Percentiles rank a stretch among this genome's conserved stretches.
phyloP scores from a whole-genome alignment of 495 filamentous ascomycete species.

The Xylaria intraflava region DNA sequence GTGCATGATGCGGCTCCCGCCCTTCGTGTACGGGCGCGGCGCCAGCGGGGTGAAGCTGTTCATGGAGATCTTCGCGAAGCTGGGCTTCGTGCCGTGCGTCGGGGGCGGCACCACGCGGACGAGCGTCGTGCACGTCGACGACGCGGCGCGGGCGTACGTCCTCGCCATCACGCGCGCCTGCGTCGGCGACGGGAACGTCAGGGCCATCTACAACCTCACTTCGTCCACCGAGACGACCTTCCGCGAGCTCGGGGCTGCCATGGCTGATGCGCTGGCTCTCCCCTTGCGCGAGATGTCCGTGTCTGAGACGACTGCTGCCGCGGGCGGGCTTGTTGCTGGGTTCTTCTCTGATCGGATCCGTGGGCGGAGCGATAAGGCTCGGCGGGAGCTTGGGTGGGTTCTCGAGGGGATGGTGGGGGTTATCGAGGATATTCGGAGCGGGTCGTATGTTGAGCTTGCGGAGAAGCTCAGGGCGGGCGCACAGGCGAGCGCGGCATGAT shows the following conservation, averaged over 20 bases:
- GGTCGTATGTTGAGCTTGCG: slow-evolving; percentile 17
- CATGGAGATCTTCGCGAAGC: slow-evolving; percentile 16
- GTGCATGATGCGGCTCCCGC: slow-evolving; percentile 31
- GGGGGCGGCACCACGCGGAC: slow-evolving; percentile 16
- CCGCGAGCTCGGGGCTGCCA: slow-evolving; percentile 26
- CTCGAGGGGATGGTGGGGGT: slow-evolving; percentile 19
- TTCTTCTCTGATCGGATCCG: slow-evolving; percentile 25
- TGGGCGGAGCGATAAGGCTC: slow-evolving; percentile 29
- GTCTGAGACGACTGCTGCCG: slow-evolving; percentile 16
- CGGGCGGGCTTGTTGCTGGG: slow-evolving; percentile 23
- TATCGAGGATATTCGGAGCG: slow-evolving; percentile 24
- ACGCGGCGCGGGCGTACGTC: slow-evolving; percentile 35
- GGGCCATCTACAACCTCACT: slow-evolving; percentile 30
- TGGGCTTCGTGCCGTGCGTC: slow-evolving; percentile 21
- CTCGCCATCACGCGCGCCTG: slow-evolving; percentile 24
- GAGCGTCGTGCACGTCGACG: slow-evolving; percentile 35
- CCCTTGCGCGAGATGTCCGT: slow-evolving; percentile 17
- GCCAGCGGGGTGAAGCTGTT: slow-evolving; percentile 30
- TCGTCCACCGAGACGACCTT: slow-evolving; percentile 20
- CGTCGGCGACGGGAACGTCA: neutral
- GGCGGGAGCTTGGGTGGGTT: slow-evolving; percentile 30
- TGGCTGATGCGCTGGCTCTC: slow-evolving; percentile 21
- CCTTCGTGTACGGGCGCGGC: slow-evolving; percentile 38
- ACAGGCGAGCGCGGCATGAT: neutral
- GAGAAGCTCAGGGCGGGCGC: slow-evolving; percentile 3